Evolutionary conservation across 2,329 filamentous ascomycete species (phyloP).

Genomic region (Myriosclerotinia duriaeana): DNA sequence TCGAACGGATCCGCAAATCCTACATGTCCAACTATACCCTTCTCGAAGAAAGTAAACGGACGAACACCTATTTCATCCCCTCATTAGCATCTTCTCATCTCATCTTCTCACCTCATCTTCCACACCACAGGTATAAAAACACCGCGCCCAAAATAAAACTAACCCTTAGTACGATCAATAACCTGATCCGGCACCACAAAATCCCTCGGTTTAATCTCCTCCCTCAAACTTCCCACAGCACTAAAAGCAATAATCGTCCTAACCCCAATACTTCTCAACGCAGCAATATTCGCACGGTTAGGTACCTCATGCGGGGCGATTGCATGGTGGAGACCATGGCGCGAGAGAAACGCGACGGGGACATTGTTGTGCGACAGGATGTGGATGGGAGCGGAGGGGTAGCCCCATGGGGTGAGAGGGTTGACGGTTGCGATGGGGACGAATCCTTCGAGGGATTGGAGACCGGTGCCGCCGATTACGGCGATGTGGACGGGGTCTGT

Average conservation of each 20-base stretch:
- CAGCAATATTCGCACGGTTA: constrained; percentile 93
- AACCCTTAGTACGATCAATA: constrained; percentile 93
- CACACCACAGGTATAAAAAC: background rate
- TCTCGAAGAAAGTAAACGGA: constrained; percentile 94
- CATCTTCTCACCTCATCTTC: background rate
- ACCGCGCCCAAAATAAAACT: background rate
- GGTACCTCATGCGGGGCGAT: constrained; percentile 94
- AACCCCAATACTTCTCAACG: constrained; percentile 86
- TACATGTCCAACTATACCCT: constrained; percentile 88
- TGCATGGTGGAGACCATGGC: constrained; percentile 87
- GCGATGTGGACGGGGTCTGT: constrained; percentile 75
- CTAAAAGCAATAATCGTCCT: constrained; percentile 91
- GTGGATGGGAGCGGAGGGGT: constrained; percentile 71
- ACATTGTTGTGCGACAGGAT: constrained; percentile 84
- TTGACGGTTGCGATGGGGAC: constrained; percentile 77
- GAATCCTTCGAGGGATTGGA: constrained; percentile 84
- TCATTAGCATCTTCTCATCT: background rate
- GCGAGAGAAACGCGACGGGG: constrained; percentile 87
- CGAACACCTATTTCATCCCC: constrained; percentile 52
- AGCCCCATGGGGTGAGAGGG: constrained; percentile 83
- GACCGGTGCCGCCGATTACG: constrained; percentile 90
- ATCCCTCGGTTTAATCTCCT: constrained; percentile 91
- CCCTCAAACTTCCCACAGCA: constrained; percentile 87
- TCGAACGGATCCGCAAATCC: constrained; percentile 97
- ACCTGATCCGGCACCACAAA: constrained; percentile 96